Evolutionary conservation across 495 filamentous ascomycete genomes (phyloP).

Genomic region (Bathelium albidoporum): DNA sequence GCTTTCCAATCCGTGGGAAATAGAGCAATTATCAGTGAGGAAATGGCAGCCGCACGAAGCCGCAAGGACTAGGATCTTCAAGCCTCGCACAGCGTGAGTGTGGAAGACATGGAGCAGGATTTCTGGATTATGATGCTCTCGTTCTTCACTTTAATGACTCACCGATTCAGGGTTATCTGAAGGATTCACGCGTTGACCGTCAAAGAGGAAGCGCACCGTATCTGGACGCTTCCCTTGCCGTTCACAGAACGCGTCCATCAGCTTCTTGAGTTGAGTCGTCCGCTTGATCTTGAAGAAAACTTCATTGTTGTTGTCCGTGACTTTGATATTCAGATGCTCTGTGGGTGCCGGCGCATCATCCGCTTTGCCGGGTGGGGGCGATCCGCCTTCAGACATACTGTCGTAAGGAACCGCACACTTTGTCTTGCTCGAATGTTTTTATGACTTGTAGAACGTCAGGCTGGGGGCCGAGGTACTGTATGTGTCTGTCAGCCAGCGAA

Average conservation of each 20-base stretch:
- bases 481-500: neutral
- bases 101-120: constrained; percentile 6
- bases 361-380: constrained; percentile 45
- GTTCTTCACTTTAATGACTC: constrained; percentile 33
- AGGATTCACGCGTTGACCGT: constrained; percentile 80
- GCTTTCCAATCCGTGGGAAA: constrained; percentile 10
- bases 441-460: neutral
- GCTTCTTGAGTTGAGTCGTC: constrained; percentile 86
- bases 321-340: constrained; percentile 98
- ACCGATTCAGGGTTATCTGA: constrained; percentile 87
- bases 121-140: neutral
- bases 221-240: constrained; percentile 76
- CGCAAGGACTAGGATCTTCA: too few species aligned
- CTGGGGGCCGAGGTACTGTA: neutral
- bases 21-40: too few species aligned
- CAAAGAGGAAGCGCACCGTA: constrained; percentile 93
- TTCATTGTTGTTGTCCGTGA: constrained; percentile 99
- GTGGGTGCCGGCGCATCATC: constrained; percentile 43
- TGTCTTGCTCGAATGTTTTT: neutral
- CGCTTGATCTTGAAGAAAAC: constrained; percentile 99
- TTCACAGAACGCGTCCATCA: constrained; percentile 99
- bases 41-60: too few species aligned
- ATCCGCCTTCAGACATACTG: constrained; percentile 40
- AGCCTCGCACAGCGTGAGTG: too few species aligned
- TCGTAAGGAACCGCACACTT: neutral